These are phyloP conservation scores for Vachellia pachyceras DNA, from an alignment of 306 rosid genomes.

Conservation along the genomic window DNA sequence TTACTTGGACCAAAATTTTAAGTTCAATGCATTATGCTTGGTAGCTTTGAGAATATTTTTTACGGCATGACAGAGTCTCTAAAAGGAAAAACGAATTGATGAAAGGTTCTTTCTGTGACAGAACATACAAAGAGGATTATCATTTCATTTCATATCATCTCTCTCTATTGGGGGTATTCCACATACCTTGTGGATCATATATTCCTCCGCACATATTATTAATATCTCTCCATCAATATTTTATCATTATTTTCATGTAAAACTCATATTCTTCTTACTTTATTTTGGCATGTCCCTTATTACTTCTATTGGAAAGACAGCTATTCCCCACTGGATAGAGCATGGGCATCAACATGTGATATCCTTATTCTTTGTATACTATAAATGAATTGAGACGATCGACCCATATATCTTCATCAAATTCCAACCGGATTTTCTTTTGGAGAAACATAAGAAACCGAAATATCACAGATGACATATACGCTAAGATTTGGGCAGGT, in stretches of 20 bases:
- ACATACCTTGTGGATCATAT: slow-evolving; percentile 34
- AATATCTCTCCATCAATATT: neutral
- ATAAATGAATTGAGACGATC: neutral
- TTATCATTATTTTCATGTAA: slow-evolving; percentile 4
- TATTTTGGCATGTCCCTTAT: neutral
- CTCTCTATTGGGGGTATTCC: slow-evolving; percentile 30
- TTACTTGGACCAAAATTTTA: neutral
- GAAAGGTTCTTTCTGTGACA: slow-evolving; percentile 30
- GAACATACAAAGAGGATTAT: neutral
- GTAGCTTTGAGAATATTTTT: slow-evolving; percentile 18
- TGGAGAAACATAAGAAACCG: neutral
- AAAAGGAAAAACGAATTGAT: slow-evolving; percentile 20
- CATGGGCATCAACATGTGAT: slow-evolving; percentile 16
- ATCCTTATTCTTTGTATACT: neutral
- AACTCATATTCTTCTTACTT: neutral
- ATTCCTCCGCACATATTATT: neutral
- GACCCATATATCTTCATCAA: neutral
- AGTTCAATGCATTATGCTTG: slow-evolving; percentile 36
- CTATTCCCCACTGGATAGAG: slow-evolving; percentile 1
- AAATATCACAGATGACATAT: neutral
- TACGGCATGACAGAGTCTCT: slow-evolving; percentile 24
- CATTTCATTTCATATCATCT: slow-evolving; percentile 30
- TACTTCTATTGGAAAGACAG: neutral
- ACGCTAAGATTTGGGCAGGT: neutral
- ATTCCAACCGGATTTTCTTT: neutral